These are phyloP conservation scores for Coemansia sp. DNA, from an alignment of 192 early-diverging fungal genomes.

Conservation along the genomic window DNA sequence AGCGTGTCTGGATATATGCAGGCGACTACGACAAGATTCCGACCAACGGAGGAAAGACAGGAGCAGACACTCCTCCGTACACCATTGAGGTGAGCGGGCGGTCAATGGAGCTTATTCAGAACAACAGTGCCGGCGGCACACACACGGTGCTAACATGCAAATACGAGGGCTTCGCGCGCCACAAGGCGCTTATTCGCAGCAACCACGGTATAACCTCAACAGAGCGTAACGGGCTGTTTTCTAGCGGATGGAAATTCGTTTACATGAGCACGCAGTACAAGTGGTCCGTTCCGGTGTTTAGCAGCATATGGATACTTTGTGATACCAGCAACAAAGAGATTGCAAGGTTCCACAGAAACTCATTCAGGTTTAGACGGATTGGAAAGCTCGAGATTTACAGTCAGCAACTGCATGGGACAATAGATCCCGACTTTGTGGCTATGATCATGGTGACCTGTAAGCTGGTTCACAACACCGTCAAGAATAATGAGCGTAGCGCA, in stretches of 20 bases:
- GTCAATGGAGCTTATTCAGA: background rate
- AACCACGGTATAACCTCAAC: background rate
- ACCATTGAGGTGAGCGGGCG: background rate
- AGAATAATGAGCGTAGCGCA: background rate
- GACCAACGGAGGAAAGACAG: background rate
- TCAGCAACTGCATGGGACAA: background rate
- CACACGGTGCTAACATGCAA: background rate
- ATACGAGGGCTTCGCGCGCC: background rate
- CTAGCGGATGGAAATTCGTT: background rate
- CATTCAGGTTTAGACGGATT: background rate
- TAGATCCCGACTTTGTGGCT: slow-evolving; percentile 1
- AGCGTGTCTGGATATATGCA: background rate
- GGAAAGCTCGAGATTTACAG: slow-evolving; percentile 3
- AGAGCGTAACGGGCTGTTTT: background rate
- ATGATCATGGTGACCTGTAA: slow-evolving; percentile 3
- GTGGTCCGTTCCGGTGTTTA: background rate
- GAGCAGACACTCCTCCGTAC: background rate
- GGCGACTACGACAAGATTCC: background rate
- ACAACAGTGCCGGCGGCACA: background rate
- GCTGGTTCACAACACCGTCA: slow-evolving; percentile 4
- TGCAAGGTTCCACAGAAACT: background rate
- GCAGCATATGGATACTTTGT: background rate
- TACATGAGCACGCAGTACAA: slow-evolving; percentile 7
- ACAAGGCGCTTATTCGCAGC: background rate
- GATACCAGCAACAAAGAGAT: background rate